Evolutionary conservation across 2,329 filamentous ascomycete genomes (phyloP).

Genomic region (Fusarium mundagurra): DNA sequence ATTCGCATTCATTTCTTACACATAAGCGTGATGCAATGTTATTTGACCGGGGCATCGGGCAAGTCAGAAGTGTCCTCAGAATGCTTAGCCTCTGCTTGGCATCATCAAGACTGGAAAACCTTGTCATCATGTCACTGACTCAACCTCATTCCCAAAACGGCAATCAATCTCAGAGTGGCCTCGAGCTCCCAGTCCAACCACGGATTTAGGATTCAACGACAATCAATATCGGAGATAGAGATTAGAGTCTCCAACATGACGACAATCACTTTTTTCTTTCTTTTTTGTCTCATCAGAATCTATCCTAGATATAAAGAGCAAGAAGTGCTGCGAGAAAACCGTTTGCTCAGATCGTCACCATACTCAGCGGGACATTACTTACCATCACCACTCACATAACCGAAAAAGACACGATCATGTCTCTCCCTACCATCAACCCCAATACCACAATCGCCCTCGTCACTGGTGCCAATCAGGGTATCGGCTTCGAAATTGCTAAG

Average conservation of each 20-base stretch:
- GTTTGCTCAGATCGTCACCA: neutral
- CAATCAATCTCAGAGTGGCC: conserved; percentile 30
- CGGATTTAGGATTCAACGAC: conserved; percentile 21
- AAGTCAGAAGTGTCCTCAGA: neutral
- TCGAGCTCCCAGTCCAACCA: conserved; percentile 18
- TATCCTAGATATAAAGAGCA: conserved; percentile 1
- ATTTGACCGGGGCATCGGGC: neutral
- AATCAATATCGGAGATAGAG: conserved; percentile 6
- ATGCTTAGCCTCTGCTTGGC: neutral
- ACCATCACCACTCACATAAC: neutral
- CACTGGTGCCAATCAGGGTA: conserved; percentile 25
- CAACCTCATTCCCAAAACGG: conserved; percentile 14
- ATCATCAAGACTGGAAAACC: neutral
- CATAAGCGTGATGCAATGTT: neutral
- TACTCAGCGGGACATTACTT: neutral
- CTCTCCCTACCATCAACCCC: conserved; percentile 2
- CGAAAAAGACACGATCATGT: conserved; percentile 1
- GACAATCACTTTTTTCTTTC: neutral
- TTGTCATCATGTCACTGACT: neutral
- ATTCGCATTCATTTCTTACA: neutral
- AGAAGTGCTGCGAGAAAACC: neutral
- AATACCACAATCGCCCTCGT: conserved; percentile 17
- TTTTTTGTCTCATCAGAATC: neutral
- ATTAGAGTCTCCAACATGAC: neutral
- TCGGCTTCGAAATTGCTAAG: conserved; percentile 20